Conservation (phyloP, 805 yeast species). For the Hanseniaspora lindneri region DNA sequence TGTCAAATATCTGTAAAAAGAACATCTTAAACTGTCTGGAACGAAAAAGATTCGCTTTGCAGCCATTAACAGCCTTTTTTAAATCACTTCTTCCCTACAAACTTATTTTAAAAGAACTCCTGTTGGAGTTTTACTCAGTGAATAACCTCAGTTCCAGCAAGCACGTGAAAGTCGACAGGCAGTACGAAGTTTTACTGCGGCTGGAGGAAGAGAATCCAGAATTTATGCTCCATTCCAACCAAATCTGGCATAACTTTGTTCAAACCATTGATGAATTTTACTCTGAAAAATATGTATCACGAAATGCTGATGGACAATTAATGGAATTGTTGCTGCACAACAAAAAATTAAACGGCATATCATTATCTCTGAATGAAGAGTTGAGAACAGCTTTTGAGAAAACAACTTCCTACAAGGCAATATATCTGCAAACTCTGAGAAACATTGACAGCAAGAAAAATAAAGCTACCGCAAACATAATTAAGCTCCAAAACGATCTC, state of each 20-base stretch:
- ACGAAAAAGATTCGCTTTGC: constrained; percentile 19
- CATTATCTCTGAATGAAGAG: not conserved
- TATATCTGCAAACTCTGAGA: not conserved
- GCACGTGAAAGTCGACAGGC: constrained; percentile 8
- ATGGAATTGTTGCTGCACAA: not conserved
- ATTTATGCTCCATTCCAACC: not conserved
- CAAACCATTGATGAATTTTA: not conserved
- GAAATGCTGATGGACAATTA: not conserved
- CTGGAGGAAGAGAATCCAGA: constrained; percentile 4
- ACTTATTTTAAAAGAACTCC: not conserved
- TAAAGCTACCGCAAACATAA: not conserved
- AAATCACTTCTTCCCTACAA: not conserved
- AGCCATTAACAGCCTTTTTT: not conserved
- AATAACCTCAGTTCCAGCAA: not conserved
- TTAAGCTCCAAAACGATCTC: not conserved
- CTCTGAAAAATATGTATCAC: too few species aligned
- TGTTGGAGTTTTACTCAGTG: not conserved
- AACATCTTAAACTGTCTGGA: constrained; percentile 3
- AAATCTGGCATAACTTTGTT: constrained; percentile 7
- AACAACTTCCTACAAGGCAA: not conserved
- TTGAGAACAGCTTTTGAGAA: not conserved
- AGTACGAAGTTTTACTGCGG: constrained; percentile 7
- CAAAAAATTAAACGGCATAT: not conserved
- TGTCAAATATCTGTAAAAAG: not conserved
- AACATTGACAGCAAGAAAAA: not conserved